Evolutionary conservation across 805 yeast species (phyloP).

Genomic region (Yarrowia sp.): DNA sequence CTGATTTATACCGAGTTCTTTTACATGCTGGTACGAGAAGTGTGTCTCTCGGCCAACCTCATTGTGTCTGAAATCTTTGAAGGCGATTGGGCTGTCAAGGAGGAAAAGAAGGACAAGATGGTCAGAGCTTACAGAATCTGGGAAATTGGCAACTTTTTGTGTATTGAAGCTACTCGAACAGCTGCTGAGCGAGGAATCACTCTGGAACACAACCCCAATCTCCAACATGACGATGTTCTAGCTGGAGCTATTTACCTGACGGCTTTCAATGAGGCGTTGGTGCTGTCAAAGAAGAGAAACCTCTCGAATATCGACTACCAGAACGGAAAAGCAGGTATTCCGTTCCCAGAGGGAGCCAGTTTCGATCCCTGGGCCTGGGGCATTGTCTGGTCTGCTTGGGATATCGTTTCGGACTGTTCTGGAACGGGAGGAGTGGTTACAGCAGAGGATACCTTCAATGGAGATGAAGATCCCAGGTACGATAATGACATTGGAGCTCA

Average conservation of each 20-base stretch:
- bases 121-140: constrained; percentile 14
- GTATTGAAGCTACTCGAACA: constrained; percentile 8
- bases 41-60: constrained; percentile 9
- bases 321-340: neutral
- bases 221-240: constrained; percentile 9
- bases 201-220: neutral
- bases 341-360: neutral
- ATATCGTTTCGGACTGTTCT: constrained; percentile 5
- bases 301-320: neutral
- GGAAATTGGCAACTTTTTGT: constrained; percentile 15
- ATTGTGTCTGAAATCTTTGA: constrained; percentile 10
- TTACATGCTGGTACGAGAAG: constrained; percentile 17
- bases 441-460: neutral
- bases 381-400: neutral
- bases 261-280: constrained; percentile 4
- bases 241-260: neutral
- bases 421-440: constrained; percentile 12
- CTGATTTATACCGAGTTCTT: constrained; percentile 16
- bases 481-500: neutral
- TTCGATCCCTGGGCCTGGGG: constrained; percentile 15
- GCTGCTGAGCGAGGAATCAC: constrained; percentile 11
- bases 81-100: constrained; percentile 14
- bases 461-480: neutral
- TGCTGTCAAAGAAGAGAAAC: neutral
- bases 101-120: constrained; percentile 23